phyloP scores from a whole-genome alignment of 202 grass and related monocot genomes.

The Dendrocalamus latiflorus region DNA sequence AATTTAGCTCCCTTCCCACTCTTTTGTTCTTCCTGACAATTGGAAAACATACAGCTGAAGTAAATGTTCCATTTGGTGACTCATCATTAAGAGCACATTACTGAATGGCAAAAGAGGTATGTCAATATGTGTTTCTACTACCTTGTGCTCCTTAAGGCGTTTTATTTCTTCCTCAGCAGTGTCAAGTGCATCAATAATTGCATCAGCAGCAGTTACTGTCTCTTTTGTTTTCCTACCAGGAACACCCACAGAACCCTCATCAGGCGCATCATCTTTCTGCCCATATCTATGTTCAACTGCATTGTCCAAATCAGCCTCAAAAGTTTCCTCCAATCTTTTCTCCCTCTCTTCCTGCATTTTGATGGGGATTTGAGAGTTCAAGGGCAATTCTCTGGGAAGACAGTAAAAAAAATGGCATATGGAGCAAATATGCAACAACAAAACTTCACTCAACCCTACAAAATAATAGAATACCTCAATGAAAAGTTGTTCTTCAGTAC shows the following conservation, averaged over 20 bases:
- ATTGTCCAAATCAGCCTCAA: conserved; percentile 83
- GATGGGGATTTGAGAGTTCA: neutral
- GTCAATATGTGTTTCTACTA: conserved; percentile 1
- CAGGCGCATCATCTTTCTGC: conserved; percentile 75
- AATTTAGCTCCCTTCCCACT: conserved; percentile 48
- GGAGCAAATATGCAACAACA: neutral
- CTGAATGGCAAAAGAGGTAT: neutral
- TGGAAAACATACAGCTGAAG: neutral
- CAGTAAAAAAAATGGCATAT: neutral
- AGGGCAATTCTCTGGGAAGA: neutral
- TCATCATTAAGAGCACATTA: neutral
- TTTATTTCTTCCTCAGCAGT: conserved; percentile 83
- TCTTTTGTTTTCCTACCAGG: conserved; percentile 92
- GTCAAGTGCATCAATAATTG: no score
- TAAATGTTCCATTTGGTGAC: neutral
- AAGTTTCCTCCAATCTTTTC: conserved; percentile 91
- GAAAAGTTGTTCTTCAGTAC: conserved; percentile 93
- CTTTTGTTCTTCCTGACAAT: conserved; percentile 63
- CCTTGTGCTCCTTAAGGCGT: conserved; percentile 64
- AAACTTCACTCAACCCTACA: neutral
- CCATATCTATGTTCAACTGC: no score
- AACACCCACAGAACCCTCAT: conserved; percentile 81
- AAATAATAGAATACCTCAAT: conserved; percentile 55
- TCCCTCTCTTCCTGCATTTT: conserved; percentile 73
- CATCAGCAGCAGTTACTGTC: conserved; percentile 50